Evolutionary conservation across 1,284 basidiomycete species (phyloP).

Genomic region (Sporisorium exsertum): DNA sequence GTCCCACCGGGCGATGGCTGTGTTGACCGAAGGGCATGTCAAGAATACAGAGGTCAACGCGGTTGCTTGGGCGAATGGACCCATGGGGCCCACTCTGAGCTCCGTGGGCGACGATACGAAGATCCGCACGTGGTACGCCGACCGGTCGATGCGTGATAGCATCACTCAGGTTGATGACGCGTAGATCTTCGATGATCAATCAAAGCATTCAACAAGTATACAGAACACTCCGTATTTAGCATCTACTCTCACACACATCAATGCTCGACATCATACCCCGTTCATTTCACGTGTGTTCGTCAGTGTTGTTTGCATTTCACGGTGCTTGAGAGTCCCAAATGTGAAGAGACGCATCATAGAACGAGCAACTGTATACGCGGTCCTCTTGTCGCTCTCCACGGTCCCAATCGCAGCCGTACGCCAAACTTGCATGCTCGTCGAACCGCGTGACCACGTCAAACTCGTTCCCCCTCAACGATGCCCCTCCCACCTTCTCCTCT

Average conservation of each 20-base stretch:
- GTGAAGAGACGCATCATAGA: conserved; percentile 89
- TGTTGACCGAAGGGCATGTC: conserved; percentile 27
- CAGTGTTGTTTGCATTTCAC: conserved; percentile 20
- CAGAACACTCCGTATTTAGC: background rate
- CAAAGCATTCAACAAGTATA: background rate
- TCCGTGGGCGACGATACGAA: conserved; percentile 61
- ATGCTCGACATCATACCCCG: background rate
- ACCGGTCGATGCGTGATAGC: conserved; percentile 65
- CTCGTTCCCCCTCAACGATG: conserved; percentile 33
- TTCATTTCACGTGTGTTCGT: background rate
- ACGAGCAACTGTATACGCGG: conserved; percentile 89
- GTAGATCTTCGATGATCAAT: conserved; percentile 1
- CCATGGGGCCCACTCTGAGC: conserved; percentile 58
- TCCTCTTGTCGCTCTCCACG: conserved; percentile 65
- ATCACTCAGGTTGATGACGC: conserved; percentile 11
- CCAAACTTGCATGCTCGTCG: conserved; percentile 83
- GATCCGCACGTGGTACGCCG: conserved; percentile 69
- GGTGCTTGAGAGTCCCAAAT: conserved; percentile 75
- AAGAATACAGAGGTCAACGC: conserved; percentile 63
- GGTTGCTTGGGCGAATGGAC: conserved; percentile 59
- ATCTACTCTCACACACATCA: background rate
- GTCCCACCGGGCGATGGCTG: conserved; percentile 25
- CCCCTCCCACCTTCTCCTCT: conserved; percentile 7
- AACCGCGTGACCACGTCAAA: conserved; percentile 74
- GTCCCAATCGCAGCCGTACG: conserved; percentile 97